phyloP scores from a whole-genome alignment of 1,284 basidiomycete genomes.

The Rhizoctonia solani region DNA sequence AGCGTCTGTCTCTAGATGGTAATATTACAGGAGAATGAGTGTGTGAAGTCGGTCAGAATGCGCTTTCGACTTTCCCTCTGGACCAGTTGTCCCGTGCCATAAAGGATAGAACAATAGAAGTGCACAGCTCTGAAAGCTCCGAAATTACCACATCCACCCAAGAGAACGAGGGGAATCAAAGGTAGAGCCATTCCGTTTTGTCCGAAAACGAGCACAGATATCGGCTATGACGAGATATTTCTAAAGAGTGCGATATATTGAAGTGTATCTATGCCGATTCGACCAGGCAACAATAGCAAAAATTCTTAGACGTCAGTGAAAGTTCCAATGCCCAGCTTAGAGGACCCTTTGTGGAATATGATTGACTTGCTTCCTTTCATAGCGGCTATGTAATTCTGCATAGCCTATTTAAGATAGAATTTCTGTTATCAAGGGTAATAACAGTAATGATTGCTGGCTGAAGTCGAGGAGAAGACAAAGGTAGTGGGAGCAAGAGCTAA shows the following conservation, averaged over 20 bases:
- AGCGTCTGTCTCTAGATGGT: conserved; percentile 13
- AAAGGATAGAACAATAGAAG: not conserved
- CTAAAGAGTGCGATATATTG: not conserved
- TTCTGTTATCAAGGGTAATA: not conserved
- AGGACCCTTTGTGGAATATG: conserved; percentile 2
- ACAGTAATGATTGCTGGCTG: not conserved
- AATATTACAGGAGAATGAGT: not conserved
- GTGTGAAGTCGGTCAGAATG: not conserved
- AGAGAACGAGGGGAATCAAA: not conserved
- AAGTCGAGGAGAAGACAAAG: conserved; percentile 27
- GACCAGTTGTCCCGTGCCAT: not conserved
- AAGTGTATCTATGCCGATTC: not conserved
- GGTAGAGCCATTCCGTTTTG: not conserved
- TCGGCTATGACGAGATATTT: too few relatives aligned
- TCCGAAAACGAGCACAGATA: not conserved
- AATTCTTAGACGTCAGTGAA: not conserved
- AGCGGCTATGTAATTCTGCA: not conserved
- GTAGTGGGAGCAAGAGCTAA: not conserved
- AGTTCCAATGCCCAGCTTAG: not conserved
- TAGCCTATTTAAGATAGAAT: not conserved
- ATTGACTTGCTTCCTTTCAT: conserved; percentile 2
- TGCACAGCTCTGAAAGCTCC: conserved; percentile 5
- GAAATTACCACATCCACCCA: not conserved
- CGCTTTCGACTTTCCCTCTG: not conserved
- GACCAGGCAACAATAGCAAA: not conserved